Evolutionary conservation across 805 yeast genomes (phyloP).

Genomic region (Phaffomyces antillensis): DNA sequence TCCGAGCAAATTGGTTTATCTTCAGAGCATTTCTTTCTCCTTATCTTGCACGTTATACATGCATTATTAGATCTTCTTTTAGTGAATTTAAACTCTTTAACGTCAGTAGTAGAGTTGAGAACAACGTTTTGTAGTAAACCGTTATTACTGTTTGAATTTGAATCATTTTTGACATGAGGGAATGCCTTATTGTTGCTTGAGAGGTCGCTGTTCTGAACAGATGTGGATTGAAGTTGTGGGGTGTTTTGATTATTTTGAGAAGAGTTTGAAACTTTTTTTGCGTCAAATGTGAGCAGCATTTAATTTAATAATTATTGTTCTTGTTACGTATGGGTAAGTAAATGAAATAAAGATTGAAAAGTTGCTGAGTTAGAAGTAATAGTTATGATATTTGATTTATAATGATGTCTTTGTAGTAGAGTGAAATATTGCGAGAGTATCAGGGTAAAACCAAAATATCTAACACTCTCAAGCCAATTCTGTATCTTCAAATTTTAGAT

Average conservation of each 20-base stretch:
- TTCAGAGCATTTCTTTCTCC: constrained; percentile 75
- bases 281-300: constrained; percentile 23
- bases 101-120: constrained; percentile 12
- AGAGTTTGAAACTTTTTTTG: constrained; percentile 12
- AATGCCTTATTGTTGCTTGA: background rate
- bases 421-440: no score
- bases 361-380: no score
- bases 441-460: no score
- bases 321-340: no score
- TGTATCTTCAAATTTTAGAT: no score
- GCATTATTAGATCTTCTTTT: constrained; percentile 47
- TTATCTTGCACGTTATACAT: constrained; percentile 59
- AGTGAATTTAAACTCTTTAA: constrained; percentile 19
- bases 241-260: background rate
- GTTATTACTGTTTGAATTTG: background rate
- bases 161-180: background rate
- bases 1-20: constrained; percentile 61
- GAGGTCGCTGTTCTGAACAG: background rate
- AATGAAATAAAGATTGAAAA: no score
- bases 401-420: no score
- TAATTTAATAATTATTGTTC: background rate
- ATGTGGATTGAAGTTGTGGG: background rate
- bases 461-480: no score
- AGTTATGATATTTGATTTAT: no score
- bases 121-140: constrained; percentile 15